Base-by-base conservation (phyloP, 2,329 filamentous ascomycete species). In the Neofusicoccum ribis region DNA sequence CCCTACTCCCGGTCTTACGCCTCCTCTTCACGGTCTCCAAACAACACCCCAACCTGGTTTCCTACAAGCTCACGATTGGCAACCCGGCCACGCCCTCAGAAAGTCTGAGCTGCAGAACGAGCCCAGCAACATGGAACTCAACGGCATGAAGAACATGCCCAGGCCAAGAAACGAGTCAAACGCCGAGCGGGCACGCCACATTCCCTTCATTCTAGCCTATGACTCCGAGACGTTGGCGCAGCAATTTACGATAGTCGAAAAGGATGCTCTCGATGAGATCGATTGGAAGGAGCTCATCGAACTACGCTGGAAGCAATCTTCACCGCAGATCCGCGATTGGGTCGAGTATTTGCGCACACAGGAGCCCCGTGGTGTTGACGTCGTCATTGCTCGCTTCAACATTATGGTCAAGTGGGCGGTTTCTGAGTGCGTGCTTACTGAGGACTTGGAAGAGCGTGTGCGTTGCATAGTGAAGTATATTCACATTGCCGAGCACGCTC, bases 261-360 rank as follows among this genome's bases (percentile, higher is more conserved):
- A 94, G 75, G 91, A 94, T 73, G 91, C 91, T 0, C 81, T 95
- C 23, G 91, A 92, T 70, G 91, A 94, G 75, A 91, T 95, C 68
- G 91, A 94, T 77, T 95, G 91, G 91, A 92, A 91, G 74, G 91
- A 95, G 70, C 82, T 95, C 12, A 91, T 94, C 63, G 90, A 93
- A 63, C 89, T 95, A 84, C 87, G 87, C 59, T 94, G 91, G 91
- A 92, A 91, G 73, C 87, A 92, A 70, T 84, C 86, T 15, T 85
- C 85, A 54, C 87, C 84, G 58, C 82, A 89, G 67, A 86, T 88
- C 41, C 86, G 88, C 62, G 91, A 92, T 23, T 95, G 91, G 91
- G 91, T 94, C 11, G 89, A 92, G 49, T 94, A 93, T 73, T 81
- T 94, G 46, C 87, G 89, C 61, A 88, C 88, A 58, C 85, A 88